Conservation (phyloP, 352 stramenopile species). For the Pythium scleroteichum region DNA sequence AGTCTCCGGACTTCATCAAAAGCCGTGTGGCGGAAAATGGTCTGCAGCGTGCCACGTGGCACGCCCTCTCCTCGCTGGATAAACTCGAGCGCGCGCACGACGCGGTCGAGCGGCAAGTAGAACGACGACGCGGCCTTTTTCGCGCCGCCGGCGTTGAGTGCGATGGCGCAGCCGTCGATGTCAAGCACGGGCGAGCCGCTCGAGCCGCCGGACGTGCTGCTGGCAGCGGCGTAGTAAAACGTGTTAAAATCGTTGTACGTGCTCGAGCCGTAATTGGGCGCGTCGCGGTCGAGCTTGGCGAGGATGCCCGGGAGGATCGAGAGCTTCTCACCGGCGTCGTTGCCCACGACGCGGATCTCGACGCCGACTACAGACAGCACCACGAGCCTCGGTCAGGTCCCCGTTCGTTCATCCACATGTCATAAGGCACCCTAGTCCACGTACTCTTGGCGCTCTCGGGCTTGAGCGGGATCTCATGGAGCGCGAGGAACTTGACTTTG, state of each 20-base stretch:
- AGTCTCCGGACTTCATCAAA: constrained; percentile 90
- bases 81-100: constrained; percentile 73
- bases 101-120: constrained; percentile 88
- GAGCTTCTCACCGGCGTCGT: constrained; percentile 92
- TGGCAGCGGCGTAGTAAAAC: constrained; percentile 91
- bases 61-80: constrained; percentile 61
- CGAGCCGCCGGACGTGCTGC: constrained; percentile 85
- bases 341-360: constrained; percentile 92
- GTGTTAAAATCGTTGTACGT: constrained; percentile 94
- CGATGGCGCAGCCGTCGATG: constrained; percentile 87
- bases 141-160: constrained; percentile 89
- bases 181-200: constrained; percentile 90
- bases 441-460: constrained; percentile 80
- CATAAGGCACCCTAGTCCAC: too few species aligned
- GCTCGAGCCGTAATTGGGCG: constrained; percentile 82
- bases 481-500: constrained; percentile 85
- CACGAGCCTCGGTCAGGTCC: too few species aligned
- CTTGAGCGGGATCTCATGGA: constrained; percentile 87
- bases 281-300: constrained; percentile 89
- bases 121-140: constrained; percentile 89
- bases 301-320: constrained; percentile 90
- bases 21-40: constrained; percentile 87
- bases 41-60: constrained; percentile 83
- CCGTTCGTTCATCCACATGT: too few species aligned
- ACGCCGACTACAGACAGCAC: constrained; percentile 59